Base-by-base conservation (phyloP, 2,329 filamentous ascomycete genomes). In the Ascosphaera acerosa region DNA sequence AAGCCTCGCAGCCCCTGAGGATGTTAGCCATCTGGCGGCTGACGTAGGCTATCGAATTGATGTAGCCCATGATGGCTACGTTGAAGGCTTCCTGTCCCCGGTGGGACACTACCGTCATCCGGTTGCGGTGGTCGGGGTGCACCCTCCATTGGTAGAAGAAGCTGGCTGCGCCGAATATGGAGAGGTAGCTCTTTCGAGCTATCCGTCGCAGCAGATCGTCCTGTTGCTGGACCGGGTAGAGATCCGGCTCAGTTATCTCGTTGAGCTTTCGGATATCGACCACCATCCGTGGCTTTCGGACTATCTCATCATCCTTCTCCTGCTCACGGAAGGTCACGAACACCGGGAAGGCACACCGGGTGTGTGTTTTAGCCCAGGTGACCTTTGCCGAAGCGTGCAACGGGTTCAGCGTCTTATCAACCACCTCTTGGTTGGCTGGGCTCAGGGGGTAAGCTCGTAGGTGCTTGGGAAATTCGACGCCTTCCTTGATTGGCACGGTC, bases 131-230 rank as follows among this genome's bases (percentile, higher is more conserved):
- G 7, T 26, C 16, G 5, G 27, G 14, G 9, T 33, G 9, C 26
- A 33, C n/a, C 7, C 27, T 4, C 32, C 32, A 33, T 18, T 31
- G 32, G 16, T 33, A 33, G 20, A 32, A 33, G 27, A 33, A 33
- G 9, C 9, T 16, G 10, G 18, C 14, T 4, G 32, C 27, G 18
- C 31, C 27, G n/a, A 33, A 14, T 25, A 33, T 28, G 4, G 32
- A 32, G 6, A 33, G 28, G 27, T 31, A 32, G 4, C 14, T 10
- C 10, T 19, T 18, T 14, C 27, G 16, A 10, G 27, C 10, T 7
- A 32, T 7, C 5, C 19, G 9, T 4, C 7, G 15, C 15, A 33
- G 23, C n/a, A 33, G 23, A 12, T 33, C 32, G 22, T 31, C 6
- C 26, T 33, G 32, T 14, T 9, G 5, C 12, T 26, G 32, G 7